Evolutionary conservation across 768 basidiomycete species (phyloP).

Genomic region (Cubamyces lactineus): DNA sequence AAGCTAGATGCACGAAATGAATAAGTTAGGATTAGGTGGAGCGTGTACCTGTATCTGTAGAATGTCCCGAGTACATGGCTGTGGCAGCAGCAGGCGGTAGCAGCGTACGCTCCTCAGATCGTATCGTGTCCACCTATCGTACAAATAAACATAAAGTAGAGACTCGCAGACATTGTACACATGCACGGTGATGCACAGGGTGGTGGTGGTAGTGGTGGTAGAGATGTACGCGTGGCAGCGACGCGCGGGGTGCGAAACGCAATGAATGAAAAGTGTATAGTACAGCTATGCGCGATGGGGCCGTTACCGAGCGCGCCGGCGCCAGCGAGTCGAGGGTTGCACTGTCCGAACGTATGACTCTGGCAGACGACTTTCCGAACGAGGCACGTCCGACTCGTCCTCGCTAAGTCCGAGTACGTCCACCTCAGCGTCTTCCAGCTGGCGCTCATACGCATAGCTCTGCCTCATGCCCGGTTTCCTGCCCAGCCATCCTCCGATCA

Average conservation of each 20-base stretch:
- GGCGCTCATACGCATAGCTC: not conserved
- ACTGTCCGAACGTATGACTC: conserved; percentile 13
- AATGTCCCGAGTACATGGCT: conserved; percentile 1
- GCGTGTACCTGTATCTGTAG: not conserved
- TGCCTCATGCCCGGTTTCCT: conserved; percentile 7
- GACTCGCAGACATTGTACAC: not conserved
- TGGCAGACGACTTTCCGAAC: conserved; percentile 17
- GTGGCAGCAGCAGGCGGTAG: not conserved
- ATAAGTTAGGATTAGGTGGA: not conserved
- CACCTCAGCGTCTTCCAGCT: not conserved
- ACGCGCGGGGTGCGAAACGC: not conserved
- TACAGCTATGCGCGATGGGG: not conserved
- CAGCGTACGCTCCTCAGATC: conserved; percentile 4
- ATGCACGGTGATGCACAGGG: not conserved
- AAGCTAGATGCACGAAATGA: too few relatives aligned
- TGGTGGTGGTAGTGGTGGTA: not conserved
- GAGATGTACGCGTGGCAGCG: not conserved
- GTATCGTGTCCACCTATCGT: conserved; percentile 7
- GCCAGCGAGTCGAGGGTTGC: not conserved
- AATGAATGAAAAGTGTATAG: not conserved
- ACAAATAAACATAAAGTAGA: conserved; percentile 18
- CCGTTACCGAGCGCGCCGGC: conserved; percentile 4
- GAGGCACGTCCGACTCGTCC: conserved; percentile 10
- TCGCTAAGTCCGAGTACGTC: conserved; percentile 7
- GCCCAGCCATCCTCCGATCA: conserved; percentile 12